Conservation (phyloP, 768 basidiomycete genomes). For the Hysterangium stoloniferum region DNA sequence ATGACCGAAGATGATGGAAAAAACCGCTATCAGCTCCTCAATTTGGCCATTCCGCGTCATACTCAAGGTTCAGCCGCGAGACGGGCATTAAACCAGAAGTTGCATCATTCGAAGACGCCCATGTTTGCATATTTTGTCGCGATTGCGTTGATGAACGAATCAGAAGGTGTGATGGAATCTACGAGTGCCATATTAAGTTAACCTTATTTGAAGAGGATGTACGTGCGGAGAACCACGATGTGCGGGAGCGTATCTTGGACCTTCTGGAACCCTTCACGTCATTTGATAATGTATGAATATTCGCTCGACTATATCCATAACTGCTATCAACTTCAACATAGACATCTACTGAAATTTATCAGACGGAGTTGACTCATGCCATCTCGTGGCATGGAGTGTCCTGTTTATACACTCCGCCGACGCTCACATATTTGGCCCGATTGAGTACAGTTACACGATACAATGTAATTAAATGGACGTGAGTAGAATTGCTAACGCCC, state of each 20-base stretch:
- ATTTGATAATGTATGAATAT: not conserved
- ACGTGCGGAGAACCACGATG: not conserved
- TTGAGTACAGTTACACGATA: conserved; percentile 1
- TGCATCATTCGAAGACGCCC: not conserved
- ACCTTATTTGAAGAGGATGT: not conserved
- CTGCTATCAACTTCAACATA: not conserved
- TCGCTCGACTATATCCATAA: not conserved
- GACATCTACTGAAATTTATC: not conserved
- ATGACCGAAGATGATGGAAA: conserved; percentile 9
- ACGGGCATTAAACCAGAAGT: not conserved
- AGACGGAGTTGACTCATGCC: not conserved
- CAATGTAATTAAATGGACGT: not conserved
- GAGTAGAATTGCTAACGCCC: not conserved
- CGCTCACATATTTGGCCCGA: not conserved
- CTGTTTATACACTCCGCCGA: not conserved
- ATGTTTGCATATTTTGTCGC: not conserved
- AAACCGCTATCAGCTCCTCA: not conserved
- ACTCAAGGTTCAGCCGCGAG: not conserved
- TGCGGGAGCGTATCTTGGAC: not conserved
- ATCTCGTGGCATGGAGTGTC: not conserved
- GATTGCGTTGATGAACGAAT: not conserved
- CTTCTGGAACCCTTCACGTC: not conserved
- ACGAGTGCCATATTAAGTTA: not conserved
- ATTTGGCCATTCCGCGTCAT: not conserved
- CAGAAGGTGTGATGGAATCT: not conserved